phyloP scores from a whole-genome alignment of 441 rosid genomes.

The Geranium incanum region DNA sequence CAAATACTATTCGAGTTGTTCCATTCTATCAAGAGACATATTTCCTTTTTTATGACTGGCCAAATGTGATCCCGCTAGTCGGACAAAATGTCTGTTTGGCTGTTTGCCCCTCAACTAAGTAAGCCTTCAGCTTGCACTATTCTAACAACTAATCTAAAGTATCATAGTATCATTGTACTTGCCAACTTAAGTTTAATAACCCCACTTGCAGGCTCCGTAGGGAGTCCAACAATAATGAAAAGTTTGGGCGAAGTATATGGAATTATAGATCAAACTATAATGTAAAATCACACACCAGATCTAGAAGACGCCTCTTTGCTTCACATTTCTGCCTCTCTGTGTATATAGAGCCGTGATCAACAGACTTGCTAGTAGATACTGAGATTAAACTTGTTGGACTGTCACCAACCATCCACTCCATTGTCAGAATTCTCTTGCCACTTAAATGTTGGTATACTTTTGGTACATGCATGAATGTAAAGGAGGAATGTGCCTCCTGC shows the following conservation, averaged over 20 bases:
- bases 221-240: slow-evolving; percentile 6
- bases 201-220: background rate
- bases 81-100: background rate
- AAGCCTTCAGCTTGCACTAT: background rate
- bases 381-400: slow-evolving; percentile 66
- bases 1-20: background rate
- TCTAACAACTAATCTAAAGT: background rate
- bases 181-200: background rate
- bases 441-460: slow-evolving; percentile 56
- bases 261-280: background rate
- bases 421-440: slow-evolving; percentile 81
- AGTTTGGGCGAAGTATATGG: slow-evolving; percentile 2
- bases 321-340: slow-evolving; percentile 54
- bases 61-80: background rate
- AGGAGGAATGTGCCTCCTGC: slow-evolving; percentile 75
- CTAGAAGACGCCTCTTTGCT: slow-evolving; percentile 66
- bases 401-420: slow-evolving; percentile 97
- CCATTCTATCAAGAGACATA: slow-evolving; percentile 3
- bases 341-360: slow-evolving; percentile 29
- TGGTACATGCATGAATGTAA: slow-evolving; percentile 61
- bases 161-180: background rate
- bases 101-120: background rate
- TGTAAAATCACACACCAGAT: slow-evolving; percentile 46
- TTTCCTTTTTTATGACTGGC: background rate
- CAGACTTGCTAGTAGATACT: slow-evolving; percentile 34